Evolutionary conservation across 179 eudicot species (phyloP).

Genomic region (Amaranthus tricolor): DNA sequence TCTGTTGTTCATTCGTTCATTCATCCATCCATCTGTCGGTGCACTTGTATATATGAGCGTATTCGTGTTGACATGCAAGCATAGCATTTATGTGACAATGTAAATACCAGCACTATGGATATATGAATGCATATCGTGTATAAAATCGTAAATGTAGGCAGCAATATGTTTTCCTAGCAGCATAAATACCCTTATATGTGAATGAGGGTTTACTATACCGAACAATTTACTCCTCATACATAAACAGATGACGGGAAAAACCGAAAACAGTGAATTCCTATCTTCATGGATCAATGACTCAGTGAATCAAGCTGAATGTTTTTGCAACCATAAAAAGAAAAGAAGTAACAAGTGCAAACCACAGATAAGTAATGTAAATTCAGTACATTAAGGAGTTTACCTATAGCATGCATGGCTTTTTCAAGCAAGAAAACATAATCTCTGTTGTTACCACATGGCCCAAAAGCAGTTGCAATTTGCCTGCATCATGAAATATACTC

Average conservation of each 20-base stretch:
- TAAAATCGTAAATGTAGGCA: neutral
- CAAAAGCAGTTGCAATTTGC: conserved; percentile 94
- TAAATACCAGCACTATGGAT: neutral
- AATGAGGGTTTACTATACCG: neutral
- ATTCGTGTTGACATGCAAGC: neutral
- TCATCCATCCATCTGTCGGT: neutral
- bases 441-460: conserved; percentile 93
- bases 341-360: neutral
- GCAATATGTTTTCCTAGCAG: neutral
- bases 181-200: neutral
- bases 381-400: conserved; percentile 33
- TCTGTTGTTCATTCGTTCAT: neutral
- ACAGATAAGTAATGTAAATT: neutral
- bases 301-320: neutral
- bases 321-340: neutral
- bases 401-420: conserved; percentile 75
- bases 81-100: neutral
- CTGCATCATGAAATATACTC: conserved; percentile 24
- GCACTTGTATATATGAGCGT: neutral
- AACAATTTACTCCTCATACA: neutral
- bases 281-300: neutral
- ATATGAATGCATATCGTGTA: too few relatives aligned
- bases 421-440: conserved; percentile 82
- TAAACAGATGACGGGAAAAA: neutral
- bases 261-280: neutral